Conservation (phyloP, 202 grass and related monocot species). For the Cymbopogon flexuosus region DNA sequence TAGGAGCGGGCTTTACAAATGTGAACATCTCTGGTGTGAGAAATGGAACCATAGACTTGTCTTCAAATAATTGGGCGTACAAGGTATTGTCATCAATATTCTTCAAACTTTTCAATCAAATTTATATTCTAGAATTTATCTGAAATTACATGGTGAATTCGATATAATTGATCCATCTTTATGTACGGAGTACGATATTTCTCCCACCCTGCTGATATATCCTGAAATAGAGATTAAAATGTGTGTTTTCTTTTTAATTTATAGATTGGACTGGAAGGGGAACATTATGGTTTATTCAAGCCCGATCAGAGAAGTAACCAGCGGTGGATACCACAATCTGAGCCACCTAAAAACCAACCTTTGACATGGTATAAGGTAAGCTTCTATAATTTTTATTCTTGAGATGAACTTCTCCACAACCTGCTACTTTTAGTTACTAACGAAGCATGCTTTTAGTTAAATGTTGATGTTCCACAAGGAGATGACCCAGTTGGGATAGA, state of each 20-base stretch:
- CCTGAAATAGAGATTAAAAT: background rate
- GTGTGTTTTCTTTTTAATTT: slow-evolving; percentile 7
- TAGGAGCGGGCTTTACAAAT: slow-evolving; percentile 70
- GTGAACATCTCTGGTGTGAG: slow-evolving; percentile 63
- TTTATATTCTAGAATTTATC: background rate
- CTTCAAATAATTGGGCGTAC: slow-evolving; percentile 60
- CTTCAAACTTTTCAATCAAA: background rate
- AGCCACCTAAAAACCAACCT: slow-evolving; percentile 72
- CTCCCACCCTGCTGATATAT: background rate
- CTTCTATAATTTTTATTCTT: background rate
- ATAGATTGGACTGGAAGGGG: slow-evolving; percentile 90
- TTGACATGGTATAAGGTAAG: slow-evolving; percentile 98
- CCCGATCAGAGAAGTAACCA: slow-evolving; percentile 38
- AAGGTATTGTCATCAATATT: slow-evolving; percentile 53
- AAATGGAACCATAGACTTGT: slow-evolving; percentile 50
- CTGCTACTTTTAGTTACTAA: slow-evolving; percentile 18
- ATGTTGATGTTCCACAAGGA: slow-evolving; percentile 73
- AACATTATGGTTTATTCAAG: slow-evolving; percentile 62
- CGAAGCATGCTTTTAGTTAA: slow-evolving; percentile 44
- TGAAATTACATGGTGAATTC: slow-evolving; percentile 10
- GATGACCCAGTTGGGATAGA: slow-evolving; percentile 88
- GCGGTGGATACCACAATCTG: slow-evolving; percentile 48
- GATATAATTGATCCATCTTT: background rate
- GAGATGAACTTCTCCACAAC: background rate
- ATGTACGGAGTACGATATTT: background rate